Evolutionary conservation across 1,284 basidiomycete species (phyloP), one percentile per base, ranked within the genome.

Genomic region (Apiotrichum akiyoshidainum): DNA sequence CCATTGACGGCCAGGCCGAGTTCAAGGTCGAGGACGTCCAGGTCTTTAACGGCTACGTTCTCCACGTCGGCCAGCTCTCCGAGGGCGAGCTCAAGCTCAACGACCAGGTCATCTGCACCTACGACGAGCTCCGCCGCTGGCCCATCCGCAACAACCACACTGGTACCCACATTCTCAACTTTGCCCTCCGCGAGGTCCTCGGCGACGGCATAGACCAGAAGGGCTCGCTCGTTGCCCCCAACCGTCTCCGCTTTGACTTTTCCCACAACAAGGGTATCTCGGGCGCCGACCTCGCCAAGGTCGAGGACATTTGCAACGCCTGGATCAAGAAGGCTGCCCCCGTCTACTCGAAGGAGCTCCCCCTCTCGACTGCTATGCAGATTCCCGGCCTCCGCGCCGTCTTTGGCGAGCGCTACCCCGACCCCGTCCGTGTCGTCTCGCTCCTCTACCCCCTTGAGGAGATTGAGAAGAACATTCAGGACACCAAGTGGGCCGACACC

Each of bases 151-250:
- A 93, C 80, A 99, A 99, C 74, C 96, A 99, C 81, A 99, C 95
- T 26, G 95, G 89, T 16, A 99, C 96, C 0, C 96, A 99, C 77
- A 95, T 99, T 65, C 89, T 99, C 71, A 99, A 99, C 81, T 99
- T 83, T 76, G 85, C 83, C 56, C 84, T 99, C 6, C 88, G 96
- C 35, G 94, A 98, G 74, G 84, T 92, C 4, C 86, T 98, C 11
- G 95, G 95, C 34, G 92, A 97, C 73, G 94, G 98, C 73, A 88
- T 98, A 59, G 94, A 99, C 77, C 96, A 99, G 77, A 96, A 92
- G 75, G 96, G 96, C 19, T 99, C 96, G 10, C 86, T 99, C 40
- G 96, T 99, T 54, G 92, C 95, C 1, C 91, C 92, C 0, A 87
- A 87, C 51, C 97, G 97, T 78, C 84, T 99, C 35, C 90, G 96